A percentile compares a stretch with the other conserved stretches of the same genome.
phyloP scores from a whole-genome alignment of 2,329 filamentous ascomycete species.

The Trichoderma aggressivum region DNA sequence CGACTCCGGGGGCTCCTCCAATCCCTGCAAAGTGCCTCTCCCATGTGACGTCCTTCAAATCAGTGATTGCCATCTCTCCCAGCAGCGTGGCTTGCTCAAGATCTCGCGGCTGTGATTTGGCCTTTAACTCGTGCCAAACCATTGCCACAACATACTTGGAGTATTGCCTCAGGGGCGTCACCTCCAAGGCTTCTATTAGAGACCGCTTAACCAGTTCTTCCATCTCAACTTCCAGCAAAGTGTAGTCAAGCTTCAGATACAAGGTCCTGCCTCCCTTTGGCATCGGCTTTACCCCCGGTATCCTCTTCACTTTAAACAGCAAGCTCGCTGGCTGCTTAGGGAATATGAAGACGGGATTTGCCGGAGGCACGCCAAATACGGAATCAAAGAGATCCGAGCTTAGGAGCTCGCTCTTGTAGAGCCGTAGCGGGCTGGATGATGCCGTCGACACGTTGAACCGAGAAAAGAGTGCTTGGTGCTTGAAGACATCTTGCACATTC shows the following conservation, averaged over 20 bases:
- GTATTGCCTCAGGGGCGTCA: slow-evolving; percentile 44
- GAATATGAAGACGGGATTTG: slow-evolving; percentile 62
- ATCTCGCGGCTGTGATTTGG: slow-evolving; percentile 45
- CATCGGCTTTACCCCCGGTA: slow-evolving; percentile 37
- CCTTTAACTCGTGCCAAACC: slow-evolving; percentile 44
- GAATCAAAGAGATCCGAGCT: slow-evolving; percentile 65
- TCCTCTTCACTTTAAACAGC: slow-evolving; percentile 72
- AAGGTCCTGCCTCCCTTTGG: slow-evolving; percentile 43
- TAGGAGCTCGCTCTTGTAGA: slow-evolving; percentile 68
- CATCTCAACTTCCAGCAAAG: slow-evolving; percentile 72
- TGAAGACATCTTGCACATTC: slow-evolving; percentile 96
- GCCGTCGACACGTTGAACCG: slow-evolving; percentile 88
- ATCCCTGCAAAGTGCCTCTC: slow-evolving; percentile 48
- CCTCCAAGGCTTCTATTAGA: slow-evolving; percentile 39
- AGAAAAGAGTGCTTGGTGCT: slow-evolving; percentile 75
- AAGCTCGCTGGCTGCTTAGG: slow-evolving; percentile 77
- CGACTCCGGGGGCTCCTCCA: slow-evolving; percentile 38
- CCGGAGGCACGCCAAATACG: slow-evolving; percentile 53
- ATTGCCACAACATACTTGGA: slow-evolving; percentile 44
- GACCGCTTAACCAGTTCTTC: slow-evolving; percentile 46
- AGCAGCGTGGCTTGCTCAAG: slow-evolving; percentile 56
- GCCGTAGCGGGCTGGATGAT: slow-evolving; percentile 67
- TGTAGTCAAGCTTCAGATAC: slow-evolving; percentile 71
- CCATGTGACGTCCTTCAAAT: slow-evolving; percentile 48
- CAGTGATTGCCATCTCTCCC: slow-evolving; percentile 47